Base-by-base conservation (phyloP, 176 grass and related monocot species). In the Elymus sibiricus region DNA sequence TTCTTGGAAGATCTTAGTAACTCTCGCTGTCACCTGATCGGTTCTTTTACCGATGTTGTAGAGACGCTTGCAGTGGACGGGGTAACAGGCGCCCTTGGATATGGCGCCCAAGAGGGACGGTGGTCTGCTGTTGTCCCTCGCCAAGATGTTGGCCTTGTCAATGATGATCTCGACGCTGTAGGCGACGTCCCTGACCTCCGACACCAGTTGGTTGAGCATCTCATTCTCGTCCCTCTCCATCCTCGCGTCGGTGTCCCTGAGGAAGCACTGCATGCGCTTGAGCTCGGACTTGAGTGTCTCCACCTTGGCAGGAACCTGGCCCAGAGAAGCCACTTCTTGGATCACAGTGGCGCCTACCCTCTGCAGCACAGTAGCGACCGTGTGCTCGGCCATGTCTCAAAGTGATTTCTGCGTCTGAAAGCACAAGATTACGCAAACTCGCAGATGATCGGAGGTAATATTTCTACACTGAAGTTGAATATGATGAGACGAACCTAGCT, bases 181-280 rank as follows among this genome's bases (percentile, higher is more conserved):
- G 62, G 37, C 77, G 1, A 79, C 77, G 62, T 79, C 35, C 38
- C 77, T 79, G 77, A 64, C 15, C 58, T 79, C 77, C 10, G 77
- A 42, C 37, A 63, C 77, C 58, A 79, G 77, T 13, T 64, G 25
- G n/a, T 16, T 79, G 22, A 79, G 56, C 77, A 79, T 63, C 32
- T 79, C 35, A 4, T 58, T 63, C 32, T 79, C 35, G 8, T 58
- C 77, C 26, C 58, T 79, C n/a, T 79, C 58, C 77, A 43, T 79
- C 77, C 77, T 79, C 9, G 15, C 9, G 59, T 79, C 77, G 35
- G 77, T 40, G 6, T 79, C 77, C 9, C 35, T 28, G 8, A 79
- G 77, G 37, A 79, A 79, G 11, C 58, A 63, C 58, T 79, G 35
- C 77, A 79, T 79, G 58, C 58, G n/a, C 77, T 42, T 61, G 15